Conservation (phyloP, 2,329 filamentous ascomycete genomes). For the Aspergillus hiratsukae region DNA sequence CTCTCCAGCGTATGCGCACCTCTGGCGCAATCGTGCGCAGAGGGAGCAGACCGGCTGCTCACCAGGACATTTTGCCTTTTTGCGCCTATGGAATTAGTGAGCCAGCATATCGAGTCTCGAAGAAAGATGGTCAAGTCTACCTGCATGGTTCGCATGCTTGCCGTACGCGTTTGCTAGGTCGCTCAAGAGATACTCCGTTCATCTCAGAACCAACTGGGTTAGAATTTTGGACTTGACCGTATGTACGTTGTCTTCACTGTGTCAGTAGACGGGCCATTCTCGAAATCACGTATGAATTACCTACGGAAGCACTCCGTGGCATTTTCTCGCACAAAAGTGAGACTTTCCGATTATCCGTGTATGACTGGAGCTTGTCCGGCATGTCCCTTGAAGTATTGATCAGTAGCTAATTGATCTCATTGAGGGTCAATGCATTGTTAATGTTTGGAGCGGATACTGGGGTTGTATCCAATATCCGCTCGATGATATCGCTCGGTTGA, state of each 20-base stretch:
- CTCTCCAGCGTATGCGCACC: conserved; percentile 42
- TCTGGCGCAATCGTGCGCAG: conserved; percentile 46
- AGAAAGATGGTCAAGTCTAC: conserved; percentile 20
- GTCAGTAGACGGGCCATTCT: neutral
- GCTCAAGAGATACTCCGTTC: conserved; percentile 16
- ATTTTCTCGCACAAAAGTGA: neutral
- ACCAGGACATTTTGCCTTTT: conserved; percentile 50
- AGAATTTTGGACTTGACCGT: neutral
- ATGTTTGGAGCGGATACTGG: neutral
- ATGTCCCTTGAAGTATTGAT: neutral
- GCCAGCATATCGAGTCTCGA: neutral
- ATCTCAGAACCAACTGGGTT: conserved; percentile 2
- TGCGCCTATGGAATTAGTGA: conserved; percentile 36
- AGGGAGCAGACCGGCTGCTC: conserved; percentile 49
- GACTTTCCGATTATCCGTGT: neutral
- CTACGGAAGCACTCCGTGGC: neutral
- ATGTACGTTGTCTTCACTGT: neutral
- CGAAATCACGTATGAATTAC: neutral
- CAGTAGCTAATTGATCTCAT: neutral
- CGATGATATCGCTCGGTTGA: neutral
- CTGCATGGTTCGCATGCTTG: conserved; percentile 43
- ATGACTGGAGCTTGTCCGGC: neutral
- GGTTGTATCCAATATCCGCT: neutral
- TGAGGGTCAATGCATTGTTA: neutral
- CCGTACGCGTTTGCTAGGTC: conserved; percentile 33